Conservation (phyloP, 208 protist species). For the Trypanosomatidae sp. region DNA sequence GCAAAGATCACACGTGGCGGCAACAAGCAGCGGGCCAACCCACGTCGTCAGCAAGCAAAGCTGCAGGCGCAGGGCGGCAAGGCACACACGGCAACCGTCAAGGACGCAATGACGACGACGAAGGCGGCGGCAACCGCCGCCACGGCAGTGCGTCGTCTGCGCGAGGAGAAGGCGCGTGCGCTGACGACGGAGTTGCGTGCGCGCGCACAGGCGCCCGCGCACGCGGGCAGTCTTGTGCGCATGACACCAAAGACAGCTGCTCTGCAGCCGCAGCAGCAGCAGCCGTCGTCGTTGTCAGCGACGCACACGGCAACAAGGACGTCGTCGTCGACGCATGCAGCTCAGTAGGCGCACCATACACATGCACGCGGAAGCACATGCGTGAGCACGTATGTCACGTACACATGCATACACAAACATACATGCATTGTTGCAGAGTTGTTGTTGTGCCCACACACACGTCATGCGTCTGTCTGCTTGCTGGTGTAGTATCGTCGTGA, state of each 20-base stretch:
- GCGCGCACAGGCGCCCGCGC: too few species aligned
- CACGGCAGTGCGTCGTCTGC: not conserved
- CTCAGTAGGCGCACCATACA: too few species aligned
- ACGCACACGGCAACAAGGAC: too few species aligned
- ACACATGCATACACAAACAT: too few species aligned
- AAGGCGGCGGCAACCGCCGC: slow-evolving; percentile 18
- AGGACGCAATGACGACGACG: slow-evolving; percentile 36
- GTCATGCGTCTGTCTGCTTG: too few species aligned
- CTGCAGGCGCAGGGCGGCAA: slow-evolving; percentile 62
- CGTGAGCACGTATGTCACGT: too few species aligned
- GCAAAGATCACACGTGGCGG: slow-evolving; percentile 82
- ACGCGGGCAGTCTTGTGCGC: slow-evolving; percentile 25
- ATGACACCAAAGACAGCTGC: slow-evolving; percentile 44
- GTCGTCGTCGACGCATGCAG: too few species aligned
- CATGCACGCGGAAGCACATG: too few species aligned
- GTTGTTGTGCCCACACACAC: too few species aligned
- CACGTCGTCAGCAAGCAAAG: slow-evolving; percentile 55
- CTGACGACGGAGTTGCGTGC: not conserved
- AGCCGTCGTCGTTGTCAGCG: not conserved
- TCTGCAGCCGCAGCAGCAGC: slow-evolving; percentile 1
- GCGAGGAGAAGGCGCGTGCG: not conserved
- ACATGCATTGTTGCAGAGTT: too few species aligned
- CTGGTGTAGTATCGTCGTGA: too few species aligned
- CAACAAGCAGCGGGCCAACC: slow-evolving; percentile 81
- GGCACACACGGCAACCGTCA: slow-evolving; percentile 40